Evolutionary conservation across 108 stramenopile species (phyloP), one percentile per base, ranked within the genome.

Genomic region (Stephanodiscus minutulus): DNA sequence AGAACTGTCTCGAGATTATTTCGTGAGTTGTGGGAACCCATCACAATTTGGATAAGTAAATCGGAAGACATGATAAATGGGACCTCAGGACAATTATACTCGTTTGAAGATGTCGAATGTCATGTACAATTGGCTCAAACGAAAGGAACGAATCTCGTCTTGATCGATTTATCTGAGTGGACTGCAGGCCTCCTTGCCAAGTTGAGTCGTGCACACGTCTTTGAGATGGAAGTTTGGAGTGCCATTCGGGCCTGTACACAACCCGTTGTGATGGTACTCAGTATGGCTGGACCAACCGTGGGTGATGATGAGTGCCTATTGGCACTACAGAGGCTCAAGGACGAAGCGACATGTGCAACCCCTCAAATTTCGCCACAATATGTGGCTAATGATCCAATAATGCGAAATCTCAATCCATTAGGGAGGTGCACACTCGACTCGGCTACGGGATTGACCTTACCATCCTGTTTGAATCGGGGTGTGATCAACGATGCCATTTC

Each of bases 331-430:
- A 63, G 59, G 22, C 79, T 91, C 28, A 50, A 63, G 52, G 61
- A 66, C 25, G 76, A 79, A 53, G 33, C 78, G 25, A 33, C 61
- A 7, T 15, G 28, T 9, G 25, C 5, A 15, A 22, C 29, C 15
- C 22, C 68, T 25, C 60, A 69, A n/a, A n/a, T n/a, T 21, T 68
- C 63, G 20, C 15, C 29, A 12, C 29, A 20, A 20, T 0, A 56
- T 48, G 33, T 39, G 13, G 49, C 22, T 20, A 37, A 33, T 44
- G 36, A 61, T 37, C 61, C 49, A 11, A 29, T 64, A 15, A 62
- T 86, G 52, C 47, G 48, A 33, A 87, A 92, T 70, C 61, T 90
- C 11, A 64, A 88, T 64, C 88, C 88, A 1, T 64, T 92, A 4
- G 85, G 88, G 10, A 65, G 61, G 20, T 21, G 53, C 20, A 12